Evolutionary conservation across 2,329 filamentous ascomycete species (phyloP).

Genomic region (Colletotrichum sp.): DNA sequence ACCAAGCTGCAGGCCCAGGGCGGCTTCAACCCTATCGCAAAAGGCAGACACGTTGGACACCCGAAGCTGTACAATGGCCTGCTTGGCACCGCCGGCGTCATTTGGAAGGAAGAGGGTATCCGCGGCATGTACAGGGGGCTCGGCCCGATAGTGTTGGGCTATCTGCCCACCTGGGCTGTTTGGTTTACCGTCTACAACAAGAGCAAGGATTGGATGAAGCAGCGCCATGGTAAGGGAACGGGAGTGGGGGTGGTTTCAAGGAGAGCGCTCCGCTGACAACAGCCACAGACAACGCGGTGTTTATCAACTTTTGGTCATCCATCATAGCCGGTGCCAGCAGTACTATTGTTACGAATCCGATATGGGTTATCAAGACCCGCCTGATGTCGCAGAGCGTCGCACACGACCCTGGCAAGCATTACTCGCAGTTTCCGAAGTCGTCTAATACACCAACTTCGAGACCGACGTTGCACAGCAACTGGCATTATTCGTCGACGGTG

Average conservation of each 20-base stretch:
- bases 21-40: slow-evolving; percentile 67
- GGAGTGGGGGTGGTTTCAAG: neutral
- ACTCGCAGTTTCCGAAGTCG: slow-evolving; percentile 51
- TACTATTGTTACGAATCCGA: slow-evolving; percentile 93
- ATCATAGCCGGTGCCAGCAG: slow-evolving; percentile 90
- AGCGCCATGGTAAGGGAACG: slow-evolving; percentile 61
- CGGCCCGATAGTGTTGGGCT: slow-evolving; percentile 92
- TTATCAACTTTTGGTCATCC: slow-evolving; percentile 87
- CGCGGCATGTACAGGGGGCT: slow-evolving; percentile 91
- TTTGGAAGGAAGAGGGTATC: slow-evolving; percentile 87
- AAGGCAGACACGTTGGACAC: slow-evolving; percentile 52
- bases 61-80: slow-evolving; percentile 81
- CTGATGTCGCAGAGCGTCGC: slow-evolving; percentile 88
- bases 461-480: slow-evolving; percentile 68
- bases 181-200: slow-evolving; percentile 97
- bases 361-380: slow-evolving; percentile 99
- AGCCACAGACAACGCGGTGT: slow-evolving; percentile 70
- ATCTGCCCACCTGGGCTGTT: slow-evolving; percentile 96
- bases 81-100: slow-evolving; percentile 82
- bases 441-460: slow-evolving; percentile 59
- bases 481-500: slow-evolving; percentile 88
- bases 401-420: slow-evolving; percentile 48
- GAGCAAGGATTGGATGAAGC: slow-evolving; percentile 75
- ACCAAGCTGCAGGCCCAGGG: slow-evolving; percentile 97
- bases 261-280: slow-evolving; percentile 19